A percentile compares a stretch with the other conserved stretches of the same genome.
Conservation (phyloP, 805 yeast species). For the Candida manassasensis region DNA sequence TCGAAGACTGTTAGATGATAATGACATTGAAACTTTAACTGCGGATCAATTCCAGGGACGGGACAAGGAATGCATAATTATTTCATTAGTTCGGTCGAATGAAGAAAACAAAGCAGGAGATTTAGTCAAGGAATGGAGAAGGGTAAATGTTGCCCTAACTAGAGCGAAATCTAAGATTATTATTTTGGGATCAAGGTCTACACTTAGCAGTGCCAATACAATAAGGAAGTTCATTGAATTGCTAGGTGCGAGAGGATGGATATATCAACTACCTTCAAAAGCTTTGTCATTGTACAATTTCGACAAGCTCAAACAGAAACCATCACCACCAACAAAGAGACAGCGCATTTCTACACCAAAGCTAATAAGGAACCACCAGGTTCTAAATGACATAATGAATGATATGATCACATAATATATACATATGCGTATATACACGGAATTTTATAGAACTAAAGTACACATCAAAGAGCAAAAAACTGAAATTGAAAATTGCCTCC, state of each 20-base stretch:
- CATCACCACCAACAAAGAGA: conserved; percentile 1
- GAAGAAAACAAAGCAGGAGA: conserved; percentile 64
- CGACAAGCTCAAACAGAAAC: conserved; percentile 2
- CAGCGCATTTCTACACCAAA: conserved; percentile 7
- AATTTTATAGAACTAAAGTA: conserved; percentile 5
- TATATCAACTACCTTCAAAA: conserved; percentile 47
- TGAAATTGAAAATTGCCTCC: conserved; percentile 30
- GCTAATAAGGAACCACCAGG: conserved; percentile 17
- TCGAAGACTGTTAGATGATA: conserved; percentile 18
- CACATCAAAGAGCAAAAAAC: conserved; percentile 28
- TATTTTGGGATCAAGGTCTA: conserved; percentile 71
- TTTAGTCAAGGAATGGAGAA: conserved; percentile 79
- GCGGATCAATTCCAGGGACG: conserved; percentile 97
- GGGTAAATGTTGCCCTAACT: conserved; percentile 92
- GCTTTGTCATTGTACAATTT: conserved; percentile 38
- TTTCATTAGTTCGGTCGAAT: conserved; percentile 86
- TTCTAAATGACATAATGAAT: conserved; percentile 26
- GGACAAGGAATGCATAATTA: conserved; percentile 86
- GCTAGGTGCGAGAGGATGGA: conserved; percentile 58
- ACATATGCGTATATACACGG: conserved; percentile 4
- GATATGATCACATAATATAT: conserved; percentile 17
- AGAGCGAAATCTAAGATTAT: conserved; percentile 82
- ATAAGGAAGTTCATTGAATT: conserved; percentile 58
- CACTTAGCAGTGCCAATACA: conserved; percentile 49
- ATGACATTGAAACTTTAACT: conserved; percentile 71